Conservation (phyloP, 2,329 filamentous ascomycete species). For the Gaeumannomyces sp. region DNA sequence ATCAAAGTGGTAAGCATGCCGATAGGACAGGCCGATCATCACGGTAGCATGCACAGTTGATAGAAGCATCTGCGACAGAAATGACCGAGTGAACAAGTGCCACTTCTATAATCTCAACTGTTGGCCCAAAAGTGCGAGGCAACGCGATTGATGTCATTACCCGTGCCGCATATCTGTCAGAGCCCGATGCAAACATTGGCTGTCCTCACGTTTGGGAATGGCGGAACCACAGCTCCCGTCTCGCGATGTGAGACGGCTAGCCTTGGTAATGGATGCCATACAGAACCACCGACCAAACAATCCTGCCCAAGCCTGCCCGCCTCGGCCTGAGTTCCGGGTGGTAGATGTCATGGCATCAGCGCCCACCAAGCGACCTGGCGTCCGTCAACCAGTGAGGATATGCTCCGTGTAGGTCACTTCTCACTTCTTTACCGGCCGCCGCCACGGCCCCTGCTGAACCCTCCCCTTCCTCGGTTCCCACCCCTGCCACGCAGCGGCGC, state of each 20-base stretch:
- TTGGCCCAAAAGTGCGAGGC: not conserved
- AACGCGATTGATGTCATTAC: not conserved
- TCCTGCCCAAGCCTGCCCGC: too few species aligned
- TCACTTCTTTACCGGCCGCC: not conserved
- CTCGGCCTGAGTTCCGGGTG: not conserved
- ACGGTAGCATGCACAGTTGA: not conserved
- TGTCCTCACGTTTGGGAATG: not conserved
- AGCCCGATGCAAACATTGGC: not conserved
- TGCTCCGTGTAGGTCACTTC: not conserved
- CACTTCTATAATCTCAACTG: not conserved
- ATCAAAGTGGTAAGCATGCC: not conserved
- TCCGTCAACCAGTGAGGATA: not conserved
- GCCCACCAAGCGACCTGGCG: too few species aligned
- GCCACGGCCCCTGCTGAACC: constrained; percentile 4
- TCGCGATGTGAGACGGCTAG: not conserved
- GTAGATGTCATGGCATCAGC: not conserved
- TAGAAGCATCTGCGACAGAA: not conserved
- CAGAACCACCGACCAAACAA: too few species aligned
- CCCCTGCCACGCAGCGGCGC: not conserved
- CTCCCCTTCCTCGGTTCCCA: constrained; percentile 7
- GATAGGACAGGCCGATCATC: not conserved
- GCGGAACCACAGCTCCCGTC: not conserved
- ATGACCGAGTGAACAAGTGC: not conserved
- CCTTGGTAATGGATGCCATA: too few species aligned
- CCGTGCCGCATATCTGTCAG: not conserved